These are phyloP conservation scores for Rhodamnia rubescens DNA, from an alignment of 345 rosid genomes.

Conservation along the genomic window DNA sequence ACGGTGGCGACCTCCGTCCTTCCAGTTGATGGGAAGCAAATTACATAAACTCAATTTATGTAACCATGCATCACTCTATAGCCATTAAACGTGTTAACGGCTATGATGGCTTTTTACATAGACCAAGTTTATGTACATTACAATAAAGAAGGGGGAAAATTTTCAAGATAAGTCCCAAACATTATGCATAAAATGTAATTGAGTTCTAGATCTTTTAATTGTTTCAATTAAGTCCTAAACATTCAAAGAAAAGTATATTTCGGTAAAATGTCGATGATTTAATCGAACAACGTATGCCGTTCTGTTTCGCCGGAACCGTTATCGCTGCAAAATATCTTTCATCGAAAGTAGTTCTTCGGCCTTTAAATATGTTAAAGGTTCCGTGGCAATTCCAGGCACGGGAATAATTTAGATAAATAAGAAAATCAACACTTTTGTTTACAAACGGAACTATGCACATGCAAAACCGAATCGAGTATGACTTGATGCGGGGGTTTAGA, in stretches of 20 bases:
- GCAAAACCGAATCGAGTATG: no score
- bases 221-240: background rate
- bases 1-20: background rate
- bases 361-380: no score
- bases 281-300: background rate
- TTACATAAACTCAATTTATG: background rate
- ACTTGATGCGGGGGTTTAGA: no score
- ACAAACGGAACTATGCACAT: no score
- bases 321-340: no score
- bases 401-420: no score
- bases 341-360: no score
- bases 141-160: background rate
- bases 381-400: no score
- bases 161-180: background rate
- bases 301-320: no score
- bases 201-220: background rate
- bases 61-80: background rate
- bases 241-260: background rate
- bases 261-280: no score
- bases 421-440: no score
- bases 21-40: background rate
- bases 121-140: background rate
- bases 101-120: background rate
- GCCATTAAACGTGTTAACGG: background rate
- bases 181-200: background rate